These are phyloP conservation scores for Agaricales sp. DNA, from an alignment of 1,284 basidiomycete species.

Conservation along the genomic window DNA sequence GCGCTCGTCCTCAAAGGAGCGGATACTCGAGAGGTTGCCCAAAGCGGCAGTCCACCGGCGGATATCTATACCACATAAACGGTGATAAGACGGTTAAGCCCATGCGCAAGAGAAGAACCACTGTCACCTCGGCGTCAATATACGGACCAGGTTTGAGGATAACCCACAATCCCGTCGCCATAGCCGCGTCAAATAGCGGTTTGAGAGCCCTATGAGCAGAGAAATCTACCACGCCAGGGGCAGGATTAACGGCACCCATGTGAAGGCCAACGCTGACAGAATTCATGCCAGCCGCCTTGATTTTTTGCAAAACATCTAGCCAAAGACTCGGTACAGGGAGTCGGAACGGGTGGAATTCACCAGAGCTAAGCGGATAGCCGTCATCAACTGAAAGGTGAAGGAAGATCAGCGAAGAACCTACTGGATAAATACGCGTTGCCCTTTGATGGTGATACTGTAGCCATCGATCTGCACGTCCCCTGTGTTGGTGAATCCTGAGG, in stretches of 20 bases:
- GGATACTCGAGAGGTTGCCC: slow-evolving; percentile 43
- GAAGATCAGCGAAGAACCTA: slow-evolving; percentile 18
- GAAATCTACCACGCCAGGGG: slow-evolving; percentile 32
- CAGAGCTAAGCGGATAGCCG: slow-evolving; percentile 39
- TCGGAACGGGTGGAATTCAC: slow-evolving; percentile 39
- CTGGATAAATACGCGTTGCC: slow-evolving; percentile 45
- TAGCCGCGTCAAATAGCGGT: slow-evolving; percentile 36
- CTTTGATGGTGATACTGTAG: slow-evolving; percentile 43
- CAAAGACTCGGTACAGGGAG: slow-evolving; percentile 30
- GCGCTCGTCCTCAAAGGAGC: slow-evolving; percentile 39
- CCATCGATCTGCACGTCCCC: too few relatives aligned
- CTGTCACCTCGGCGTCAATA: slow-evolving; percentile 66
- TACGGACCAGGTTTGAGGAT: slow-evolving; percentile 39
- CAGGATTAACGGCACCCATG: slow-evolving; percentile 44
- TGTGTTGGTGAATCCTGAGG: too few relatives aligned
- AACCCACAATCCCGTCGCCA: slow-evolving; percentile 33
- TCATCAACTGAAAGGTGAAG: not conserved
- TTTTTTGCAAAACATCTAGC: slow-evolving; percentile 33
- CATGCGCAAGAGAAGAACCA: slow-evolving; percentile 72
- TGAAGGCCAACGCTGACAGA: slow-evolving; percentile 62
- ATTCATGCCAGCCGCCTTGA: slow-evolving; percentile 70
- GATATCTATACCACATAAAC: slow-evolving; percentile 74
- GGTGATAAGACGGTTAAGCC: slow-evolving; percentile 72
- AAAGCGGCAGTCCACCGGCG: slow-evolving; percentile 72
- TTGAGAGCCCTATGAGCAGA: slow-evolving; percentile 35